Conservation (phyloP, 306 rosid species). For the Malus fusca region DNA sequence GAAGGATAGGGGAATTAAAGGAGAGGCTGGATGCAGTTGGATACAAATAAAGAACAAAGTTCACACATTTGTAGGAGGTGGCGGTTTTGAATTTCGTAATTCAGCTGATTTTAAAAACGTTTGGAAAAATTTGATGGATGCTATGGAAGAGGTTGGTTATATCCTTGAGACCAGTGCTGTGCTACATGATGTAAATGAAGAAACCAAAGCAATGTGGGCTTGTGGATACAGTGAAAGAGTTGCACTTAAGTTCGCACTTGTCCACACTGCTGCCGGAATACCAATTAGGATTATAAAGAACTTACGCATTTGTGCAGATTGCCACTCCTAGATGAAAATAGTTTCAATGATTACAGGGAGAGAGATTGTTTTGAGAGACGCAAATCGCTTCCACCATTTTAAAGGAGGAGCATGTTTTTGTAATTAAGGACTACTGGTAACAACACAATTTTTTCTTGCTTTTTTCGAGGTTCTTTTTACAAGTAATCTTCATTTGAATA, state of each 20-base stretch:
- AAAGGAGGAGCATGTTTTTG: constrained; percentile 48
- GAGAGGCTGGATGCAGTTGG: constrained; percentile 59
- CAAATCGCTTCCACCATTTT: constrained; percentile 58
- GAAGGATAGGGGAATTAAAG: constrained; percentile 37
- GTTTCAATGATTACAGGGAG: constrained; percentile 41
- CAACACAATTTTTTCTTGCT: background rate
- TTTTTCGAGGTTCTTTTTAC: background rate
- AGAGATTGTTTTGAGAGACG: constrained; percentile 45
- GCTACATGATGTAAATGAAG: constrained; percentile 33
- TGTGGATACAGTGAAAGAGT: constrained; percentile 57
- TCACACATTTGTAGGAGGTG: constrained; percentile 50
- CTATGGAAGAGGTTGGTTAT: constrained; percentile 34
- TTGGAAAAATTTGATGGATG: constrained; percentile 35
- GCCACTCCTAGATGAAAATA: constrained; percentile 54
- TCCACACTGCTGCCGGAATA: constrained; percentile 30
- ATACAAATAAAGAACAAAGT: constrained; percentile 31
- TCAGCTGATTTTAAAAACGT: constrained; percentile 36
- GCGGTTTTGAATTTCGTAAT: constrained; percentile 33
- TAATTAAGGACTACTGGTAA: constrained; percentile 49
- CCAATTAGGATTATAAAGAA: constrained; percentile 60
- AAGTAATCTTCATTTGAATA: background rate
- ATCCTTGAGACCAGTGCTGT: constrained; percentile 35
- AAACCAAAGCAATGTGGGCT: constrained; percentile 34
- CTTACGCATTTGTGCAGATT: constrained; percentile 48
- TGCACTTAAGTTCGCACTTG: constrained; percentile 35